Base-by-base conservation (phyloP, 106 monocot species). In the Acorus gramineus region DNA sequence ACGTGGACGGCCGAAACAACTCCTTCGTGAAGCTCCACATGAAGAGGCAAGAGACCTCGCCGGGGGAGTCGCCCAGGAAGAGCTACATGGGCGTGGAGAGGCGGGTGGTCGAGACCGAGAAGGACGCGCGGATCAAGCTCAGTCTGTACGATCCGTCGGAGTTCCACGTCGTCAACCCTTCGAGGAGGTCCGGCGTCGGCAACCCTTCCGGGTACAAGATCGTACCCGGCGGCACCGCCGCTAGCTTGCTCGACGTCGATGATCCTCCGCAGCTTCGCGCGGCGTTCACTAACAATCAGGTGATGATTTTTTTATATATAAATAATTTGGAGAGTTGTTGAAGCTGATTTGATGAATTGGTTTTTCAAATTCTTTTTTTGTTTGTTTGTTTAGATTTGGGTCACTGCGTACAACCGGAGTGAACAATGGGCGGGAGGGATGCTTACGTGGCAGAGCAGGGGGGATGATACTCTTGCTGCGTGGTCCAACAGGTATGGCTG, bases 251-350 rank as follows among this genome's bases (percentile, higher is more conserved):
- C 8, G 12, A n/a, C 46, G 49, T 47, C n/a, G 69, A 69, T 6
- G 69, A 69, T 12, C 56, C 57, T 49, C 69, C 69, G 14, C 59
- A 59, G 69, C 55, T 56, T 8, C 44, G 67, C 4, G 47, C 13
- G 5, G 67, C 47, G 11, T 68, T 42, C 57, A 68, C 67, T 13
- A 68, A 68, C 53, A 68, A 68, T 4, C 67, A 68, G 56, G 67
- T 56, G 7, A 9, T 0, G 5, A 5, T 52, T 52, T 5, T 7
- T 52, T 0, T 5, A 1, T 52, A 52, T 9, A 9, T 52, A 52
- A 52, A 9, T 7, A 7, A 7, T 9, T 52, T 52, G 52, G 9
- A 9, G 9, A 7, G 9, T 52, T 28, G 28, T 28, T 28, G 28
- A 28, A 28, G 52, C 52, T 7, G 5, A 9, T 5, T 9, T 52